Evolutionary conservation across 495 filamentous ascomycete genomes (phyloP).

Genomic region (Penicillium canescens): DNA sequence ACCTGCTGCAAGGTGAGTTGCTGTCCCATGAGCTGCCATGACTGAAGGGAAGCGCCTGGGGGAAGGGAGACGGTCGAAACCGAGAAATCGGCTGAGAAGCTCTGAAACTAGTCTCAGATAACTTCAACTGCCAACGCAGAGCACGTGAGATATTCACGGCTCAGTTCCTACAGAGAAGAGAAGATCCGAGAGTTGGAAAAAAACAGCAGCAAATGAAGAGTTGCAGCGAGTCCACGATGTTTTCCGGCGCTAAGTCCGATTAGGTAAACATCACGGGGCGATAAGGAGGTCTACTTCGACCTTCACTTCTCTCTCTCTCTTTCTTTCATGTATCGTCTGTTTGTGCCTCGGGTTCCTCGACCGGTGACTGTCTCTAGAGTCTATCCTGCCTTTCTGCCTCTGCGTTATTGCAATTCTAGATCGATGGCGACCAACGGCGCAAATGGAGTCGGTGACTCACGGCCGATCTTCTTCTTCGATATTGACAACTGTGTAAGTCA

Average conservation of each 20-base stretch:
- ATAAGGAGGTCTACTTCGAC: neutral
- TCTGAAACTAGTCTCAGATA: neutral
- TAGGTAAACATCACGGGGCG: slow-evolving; percentile 22
- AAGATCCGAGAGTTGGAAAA: neutral
- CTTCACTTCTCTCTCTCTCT: neutral
- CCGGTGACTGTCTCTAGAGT: slow-evolving; percentile 5
- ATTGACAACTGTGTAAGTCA: slow-evolving; percentile 91
- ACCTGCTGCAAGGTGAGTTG: slow-evolving; percentile 38
- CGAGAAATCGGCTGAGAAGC: neutral
- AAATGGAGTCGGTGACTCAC: slow-evolving; percentile 30
- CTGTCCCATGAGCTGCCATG: slow-evolving; percentile 39
- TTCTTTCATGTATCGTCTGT: slow-evolving; percentile 19
- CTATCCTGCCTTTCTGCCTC: neutral
- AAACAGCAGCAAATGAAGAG: neutral
- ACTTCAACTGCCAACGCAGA: neutral
- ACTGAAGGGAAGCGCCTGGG: slow-evolving; percentile 16
- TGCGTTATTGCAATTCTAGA: slow-evolving; percentile 6
- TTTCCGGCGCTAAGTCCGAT: slow-evolving; percentile 16
- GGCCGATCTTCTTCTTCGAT: slow-evolving; percentile 82
- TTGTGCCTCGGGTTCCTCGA: slow-evolving; percentile 10
- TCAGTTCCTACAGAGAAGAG: slow-evolving; percentile 4
- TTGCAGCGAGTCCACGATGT: slow-evolving; percentile 14
- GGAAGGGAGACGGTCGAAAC: slow-evolving; percentile 1
- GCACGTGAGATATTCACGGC: neutral
- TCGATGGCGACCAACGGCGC: slow-evolving; percentile 26